A percentile compares a stretch with the other conserved stretches of the same genome.
These are phyloP conservation scores for Aurifilum marmelostoma DNA, from an alignment of 2,329 filamentous ascomycete species.

Conservation along the genomic window DNA sequence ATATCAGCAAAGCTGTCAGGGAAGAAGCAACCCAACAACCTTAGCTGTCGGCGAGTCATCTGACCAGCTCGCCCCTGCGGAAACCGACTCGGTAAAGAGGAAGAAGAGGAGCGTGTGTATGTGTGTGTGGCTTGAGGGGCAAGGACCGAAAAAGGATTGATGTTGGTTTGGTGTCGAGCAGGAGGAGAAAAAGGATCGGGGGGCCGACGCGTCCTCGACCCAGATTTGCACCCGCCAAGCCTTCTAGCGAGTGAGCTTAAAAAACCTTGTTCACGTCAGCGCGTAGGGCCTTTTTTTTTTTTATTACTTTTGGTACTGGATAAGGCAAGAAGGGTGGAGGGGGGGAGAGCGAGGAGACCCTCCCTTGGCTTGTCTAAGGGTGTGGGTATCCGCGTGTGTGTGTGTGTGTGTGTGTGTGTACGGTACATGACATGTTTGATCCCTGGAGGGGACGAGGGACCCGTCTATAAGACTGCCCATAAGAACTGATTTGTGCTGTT, in stretches of 20 bases:
- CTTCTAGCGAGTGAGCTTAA: slow-evolving; percentile 28
- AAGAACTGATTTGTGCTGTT: neutral
- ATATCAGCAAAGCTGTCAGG: neutral
- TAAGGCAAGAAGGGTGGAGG: neutral
- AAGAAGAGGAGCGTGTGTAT: too few relatives aligned
- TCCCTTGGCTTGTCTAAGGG: slow-evolving; percentile 6
- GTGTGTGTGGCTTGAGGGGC: neutral
- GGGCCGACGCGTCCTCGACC: slow-evolving; percentile 13
- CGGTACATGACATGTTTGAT: slow-evolving; percentile 1
- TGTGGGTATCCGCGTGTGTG: too few relatives aligned
- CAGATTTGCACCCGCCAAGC: slow-evolving; percentile 18
- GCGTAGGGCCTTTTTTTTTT: slow-evolving; percentile 1
- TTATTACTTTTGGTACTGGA: neutral
- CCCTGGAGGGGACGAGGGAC: neutral
- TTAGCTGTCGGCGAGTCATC: neutral
- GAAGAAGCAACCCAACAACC: too few relatives aligned
- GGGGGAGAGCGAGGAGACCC: too few relatives aligned
- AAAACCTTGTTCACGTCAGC: slow-evolving; percentile 25
- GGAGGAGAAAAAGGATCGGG: neutral
- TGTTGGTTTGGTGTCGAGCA: too few relatives aligned
- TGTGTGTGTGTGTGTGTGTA: too few relatives aligned
- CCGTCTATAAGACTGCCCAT: neutral
- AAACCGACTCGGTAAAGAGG: neutral
- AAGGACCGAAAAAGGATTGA: neutral
- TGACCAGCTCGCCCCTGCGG: neutral